Conservation (phyloP, 1,139 yeast genomes). For the Yamadazyma buinensis region DNA sequence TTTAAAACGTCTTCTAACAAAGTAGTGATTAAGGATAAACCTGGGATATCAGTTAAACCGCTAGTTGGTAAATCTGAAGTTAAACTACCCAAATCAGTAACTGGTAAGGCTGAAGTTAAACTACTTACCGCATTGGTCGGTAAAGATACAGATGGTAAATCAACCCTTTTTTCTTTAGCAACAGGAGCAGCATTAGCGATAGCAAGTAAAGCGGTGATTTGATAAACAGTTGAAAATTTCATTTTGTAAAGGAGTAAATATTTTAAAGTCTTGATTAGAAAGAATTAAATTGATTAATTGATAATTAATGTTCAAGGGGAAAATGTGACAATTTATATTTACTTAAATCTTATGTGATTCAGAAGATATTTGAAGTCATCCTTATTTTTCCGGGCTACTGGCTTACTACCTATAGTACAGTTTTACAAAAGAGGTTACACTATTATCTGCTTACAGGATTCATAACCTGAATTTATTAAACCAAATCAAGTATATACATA, state of each 20-base stretch:
- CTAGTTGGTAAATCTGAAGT: conserved; percentile 5
- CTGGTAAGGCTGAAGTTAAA: conserved; percentile 2
- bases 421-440: too few species aligned
- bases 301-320: neutral
- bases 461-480: too few species aligned
- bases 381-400: too few species aligned
- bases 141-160: conserved; percentile 3
- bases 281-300: neutral
- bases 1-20: conserved; percentile 2
- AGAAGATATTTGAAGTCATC: too few species aligned
- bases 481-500: too few species aligned
- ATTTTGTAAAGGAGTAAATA: too few species aligned
- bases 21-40: neutral
- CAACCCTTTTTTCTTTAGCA: conserved; percentile 5
- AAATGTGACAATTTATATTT: conserved; percentile 1
- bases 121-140: conserved; percentile 2
- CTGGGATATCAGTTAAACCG: conserved; percentile 2
- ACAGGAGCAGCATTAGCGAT: conserved; percentile 8
- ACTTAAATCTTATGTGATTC: too few species aligned
- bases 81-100: conserved; percentile 1
- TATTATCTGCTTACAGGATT: too few species aligned
- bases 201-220: conserved; percentile 5
- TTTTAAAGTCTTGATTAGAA: neutral
- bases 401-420: too few species aligned
- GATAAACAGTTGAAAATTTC: conserved; percentile 8